Base-by-base conservation (phyloP, 2,329 filamentous ascomycete species). In the Colletotrichum liaoningense region DNA sequence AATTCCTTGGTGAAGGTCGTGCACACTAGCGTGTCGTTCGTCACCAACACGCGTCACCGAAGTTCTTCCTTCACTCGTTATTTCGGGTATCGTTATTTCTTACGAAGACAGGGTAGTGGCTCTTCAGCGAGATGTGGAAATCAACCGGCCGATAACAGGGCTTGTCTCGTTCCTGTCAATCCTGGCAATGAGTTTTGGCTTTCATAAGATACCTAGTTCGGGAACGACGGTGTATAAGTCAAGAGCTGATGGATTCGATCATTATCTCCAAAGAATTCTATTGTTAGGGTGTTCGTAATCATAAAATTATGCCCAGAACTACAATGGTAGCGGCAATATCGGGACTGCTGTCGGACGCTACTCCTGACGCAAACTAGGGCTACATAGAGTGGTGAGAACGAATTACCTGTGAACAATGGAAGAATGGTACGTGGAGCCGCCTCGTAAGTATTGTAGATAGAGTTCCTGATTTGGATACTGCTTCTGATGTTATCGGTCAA, bases 21-120 rank as follows among this genome's bases (percentile, higher is more conserved):
- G 0, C 0, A 42, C 16, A 6, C 14, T 42, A 14, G 14, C 38
- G 5, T 42, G 42, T 49, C 19, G 0, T 0, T 49, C 8, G 0
- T 49, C 7, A n/a, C 16, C 3, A 49, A 49, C 16, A 49, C 8
- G 7, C 19, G n/a, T 49, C 19, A 22, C 19, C 42, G 42, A 22
- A 49, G 8, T 8, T n/a, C 19, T 11, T 49, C 3, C 38, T 42
- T 19, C 38, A 42, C 38, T 16, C 38, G 38, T 16, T 19, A 42
- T 16, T 16, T 2, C 14, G 16, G 30, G 30, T 19, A 7, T 42
- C 2, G 0, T 19, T 3, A 2, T 11, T 11, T 9, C 19, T 4
- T 49, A 19, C 3, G 42, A 49, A 49, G 19, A 49, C 8, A 46
- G 8, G 19, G 7, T n/a, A 3, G 16, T n/a, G 42, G 19, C n/a